phyloP scores from a whole-genome alignment of 148 eudicot genomes.

The Dysphania ambrosioides region DNA sequence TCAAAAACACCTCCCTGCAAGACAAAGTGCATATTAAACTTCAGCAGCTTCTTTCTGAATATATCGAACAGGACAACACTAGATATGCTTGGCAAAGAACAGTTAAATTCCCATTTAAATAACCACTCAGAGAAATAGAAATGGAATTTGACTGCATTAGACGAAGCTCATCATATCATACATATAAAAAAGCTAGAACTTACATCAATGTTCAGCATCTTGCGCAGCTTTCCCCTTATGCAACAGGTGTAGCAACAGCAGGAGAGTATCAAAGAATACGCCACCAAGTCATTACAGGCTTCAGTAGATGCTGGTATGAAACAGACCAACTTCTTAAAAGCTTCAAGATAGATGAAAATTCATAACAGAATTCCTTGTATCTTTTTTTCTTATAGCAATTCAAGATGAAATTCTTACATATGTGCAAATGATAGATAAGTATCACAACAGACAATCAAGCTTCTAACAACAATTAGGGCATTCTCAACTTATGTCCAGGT shows the following conservation, averaged over 20 bases:
- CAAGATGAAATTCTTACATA: background rate
- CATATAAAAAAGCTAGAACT: conserved; percentile 23
- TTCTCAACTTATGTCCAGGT: too few species aligned
- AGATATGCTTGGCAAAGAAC: too few species aligned
- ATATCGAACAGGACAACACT: background rate
- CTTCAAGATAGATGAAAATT: background rate
- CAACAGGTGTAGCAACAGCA: conserved; percentile 99
- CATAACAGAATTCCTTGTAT: background rate
- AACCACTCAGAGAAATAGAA: too few species aligned
- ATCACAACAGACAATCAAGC: background rate
- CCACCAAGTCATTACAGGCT: conserved; percentile 81
- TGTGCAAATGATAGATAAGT: background rate
- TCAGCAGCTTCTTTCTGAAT: background rate
- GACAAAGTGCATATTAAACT: conserved; percentile 14
- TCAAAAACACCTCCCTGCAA: conserved; percentile 82
- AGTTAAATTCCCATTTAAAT: too few species aligned
- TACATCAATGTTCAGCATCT: conserved; percentile 73
- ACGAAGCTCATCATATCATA: too few species aligned
- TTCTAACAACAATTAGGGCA: background rate
- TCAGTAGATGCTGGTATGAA: conserved; percentile 83
- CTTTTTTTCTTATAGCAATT: background rate
- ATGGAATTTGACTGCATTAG: too few species aligned
- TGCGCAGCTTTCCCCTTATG: conserved; percentile 87
- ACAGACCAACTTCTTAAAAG: conserved; percentile 7
- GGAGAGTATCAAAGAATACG: conserved; percentile 86